Conservation (phyloP, 2,329 filamentous ascomycete species). For the Pseudogymnoascus sp. region DNA sequence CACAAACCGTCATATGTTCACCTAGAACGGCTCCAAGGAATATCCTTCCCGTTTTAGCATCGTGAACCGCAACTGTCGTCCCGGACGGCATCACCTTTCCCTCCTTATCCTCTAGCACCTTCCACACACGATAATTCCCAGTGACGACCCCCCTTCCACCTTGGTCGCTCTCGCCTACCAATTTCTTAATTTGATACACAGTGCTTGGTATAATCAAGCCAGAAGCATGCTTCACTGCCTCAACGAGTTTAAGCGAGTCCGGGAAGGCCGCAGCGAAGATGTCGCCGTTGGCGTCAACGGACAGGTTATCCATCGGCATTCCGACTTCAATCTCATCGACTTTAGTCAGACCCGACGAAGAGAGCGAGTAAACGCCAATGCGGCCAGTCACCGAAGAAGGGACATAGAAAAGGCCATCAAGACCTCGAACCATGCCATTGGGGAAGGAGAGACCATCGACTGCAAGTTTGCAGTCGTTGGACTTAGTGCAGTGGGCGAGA, state of each 20-base stretch:
- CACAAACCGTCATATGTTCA: conserved; percentile 22
- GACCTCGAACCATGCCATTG: conserved; percentile 28
- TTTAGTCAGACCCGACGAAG: conserved; percentile 17
- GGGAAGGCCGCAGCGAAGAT: conserved; percentile 30
- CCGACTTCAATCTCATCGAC: conserved; percentile 23
- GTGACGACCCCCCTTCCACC: conserved; percentile 4
- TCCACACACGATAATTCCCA: conserved; percentile 23
- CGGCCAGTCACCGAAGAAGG: conserved; percentile 22
- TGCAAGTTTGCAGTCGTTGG: conserved; percentile 24
- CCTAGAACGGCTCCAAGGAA: conserved; percentile 25
- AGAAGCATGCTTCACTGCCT: conserved; percentile 21
- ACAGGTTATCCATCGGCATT: conserved; percentile 30
- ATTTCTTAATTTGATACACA: conserved; percentile 23
- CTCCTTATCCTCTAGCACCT: conserved; percentile 30
- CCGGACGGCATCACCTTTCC: conserved; percentile 21
- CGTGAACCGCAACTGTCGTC: conserved; percentile 26
- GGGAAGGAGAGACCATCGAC: conserved; percentile 23
- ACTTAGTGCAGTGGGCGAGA: conserved; percentile 25
- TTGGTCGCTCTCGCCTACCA: conserved; percentile 11
- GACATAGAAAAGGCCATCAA: conserved; percentile 30
- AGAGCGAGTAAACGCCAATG: conserved; percentile 22
- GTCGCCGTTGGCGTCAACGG: conserved; percentile 30
- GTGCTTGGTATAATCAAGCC: conserved; percentile 17
- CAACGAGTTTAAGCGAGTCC: conserved; percentile 18
- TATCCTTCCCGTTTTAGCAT: conserved; percentile 26